Evolutionary conservation across 139 green algal species (phyloP).

Genomic region (Volvox reticuliferus): DNA sequence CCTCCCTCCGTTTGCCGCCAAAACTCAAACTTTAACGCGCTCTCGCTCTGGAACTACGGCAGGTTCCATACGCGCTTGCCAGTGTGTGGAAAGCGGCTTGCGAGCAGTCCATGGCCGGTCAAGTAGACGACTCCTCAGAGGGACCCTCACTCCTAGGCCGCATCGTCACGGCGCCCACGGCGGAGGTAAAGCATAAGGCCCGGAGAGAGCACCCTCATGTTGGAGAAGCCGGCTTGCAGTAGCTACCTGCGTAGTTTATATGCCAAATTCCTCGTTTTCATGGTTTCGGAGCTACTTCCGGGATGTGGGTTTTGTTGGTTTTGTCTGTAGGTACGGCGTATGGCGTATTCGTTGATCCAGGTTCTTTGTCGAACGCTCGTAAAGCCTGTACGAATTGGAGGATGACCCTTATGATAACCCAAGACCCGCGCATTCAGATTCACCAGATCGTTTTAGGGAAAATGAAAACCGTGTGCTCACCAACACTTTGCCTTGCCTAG

Average conservation of each 20-base stretch:
- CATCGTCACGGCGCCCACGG: neutral
- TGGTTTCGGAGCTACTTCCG: neutral
- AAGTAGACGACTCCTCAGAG: conserved; percentile 6
- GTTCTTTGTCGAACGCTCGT: too few species aligned
- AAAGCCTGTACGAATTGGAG: too few species aligned
- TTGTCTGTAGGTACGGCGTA: too few species aligned
- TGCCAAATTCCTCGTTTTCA: neutral
- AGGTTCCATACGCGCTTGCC: conserved; percentile 39
- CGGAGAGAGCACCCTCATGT: neutral
- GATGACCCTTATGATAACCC: too few species aligned
- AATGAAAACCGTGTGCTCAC: too few species aligned
- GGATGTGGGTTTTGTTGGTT: neutral
- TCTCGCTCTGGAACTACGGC: neutral
- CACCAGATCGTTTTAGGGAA: too few species aligned
- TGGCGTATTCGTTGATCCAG: too few species aligned
- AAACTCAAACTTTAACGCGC: neutral
- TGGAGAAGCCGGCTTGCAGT: too few species aligned
- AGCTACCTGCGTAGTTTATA: too few species aligned
- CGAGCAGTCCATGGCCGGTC: conserved; percentile 42
- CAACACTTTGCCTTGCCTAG: too few species aligned
- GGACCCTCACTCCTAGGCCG: neutral
- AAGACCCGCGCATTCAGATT: too few species aligned
- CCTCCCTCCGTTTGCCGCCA: neutral
- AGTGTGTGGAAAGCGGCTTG: conserved; percentile 30
- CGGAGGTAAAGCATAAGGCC: neutral